These are phyloP conservation scores for Cutaneotrichosporon cyanovorans DNA, from an alignment of 1,284 basidiomycete species.

Conservation along the genomic window DNA sequence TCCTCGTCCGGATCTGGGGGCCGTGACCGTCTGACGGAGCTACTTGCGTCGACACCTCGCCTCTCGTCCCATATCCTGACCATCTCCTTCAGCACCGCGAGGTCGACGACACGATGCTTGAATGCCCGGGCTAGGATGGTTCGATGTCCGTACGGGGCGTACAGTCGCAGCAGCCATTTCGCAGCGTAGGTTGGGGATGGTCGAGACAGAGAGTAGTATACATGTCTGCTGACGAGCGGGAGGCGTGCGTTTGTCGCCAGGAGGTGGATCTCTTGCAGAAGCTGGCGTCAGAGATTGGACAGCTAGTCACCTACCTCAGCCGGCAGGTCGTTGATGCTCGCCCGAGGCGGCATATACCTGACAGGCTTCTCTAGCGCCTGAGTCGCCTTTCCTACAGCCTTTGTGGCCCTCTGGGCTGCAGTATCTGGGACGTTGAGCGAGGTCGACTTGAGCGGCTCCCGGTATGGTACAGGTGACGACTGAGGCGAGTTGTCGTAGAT, in stretches of 20 bases:
- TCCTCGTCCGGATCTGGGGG: neutral
- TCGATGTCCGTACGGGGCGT: conserved; percentile 16
- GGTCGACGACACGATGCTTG: conserved; percentile 29
- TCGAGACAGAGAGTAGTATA: conserved; percentile 52
- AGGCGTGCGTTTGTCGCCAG: conserved; percentile 56
- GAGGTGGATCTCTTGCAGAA: conserved; percentile 65
- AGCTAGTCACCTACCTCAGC: conserved; percentile 18
- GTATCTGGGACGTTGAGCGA: neutral
- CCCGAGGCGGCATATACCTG: neutral
- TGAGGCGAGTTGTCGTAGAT: no score
- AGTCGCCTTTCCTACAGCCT: no score
- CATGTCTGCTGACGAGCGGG: conserved; percentile 52
- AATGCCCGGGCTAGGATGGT: conserved; percentile 25
- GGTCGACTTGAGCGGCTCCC: neutral
- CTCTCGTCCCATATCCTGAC: conserved; percentile 27
- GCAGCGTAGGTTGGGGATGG: conserved; percentile 25
- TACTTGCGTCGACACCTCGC: conserved; percentile 12
- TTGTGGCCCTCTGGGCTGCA: no score
- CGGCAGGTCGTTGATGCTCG: conserved; percentile 19
- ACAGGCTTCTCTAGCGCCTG: no score
- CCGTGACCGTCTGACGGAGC: neutral
- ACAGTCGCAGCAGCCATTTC: conserved; percentile 27
- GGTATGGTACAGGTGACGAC: neutral
- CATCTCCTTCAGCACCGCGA: conserved; percentile 27
- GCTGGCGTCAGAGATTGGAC: conserved; percentile 45